phyloP scores from a whole-genome alignment of 1,284 basidiomycete genomes.

The Leccinum subrobustum region DNA sequence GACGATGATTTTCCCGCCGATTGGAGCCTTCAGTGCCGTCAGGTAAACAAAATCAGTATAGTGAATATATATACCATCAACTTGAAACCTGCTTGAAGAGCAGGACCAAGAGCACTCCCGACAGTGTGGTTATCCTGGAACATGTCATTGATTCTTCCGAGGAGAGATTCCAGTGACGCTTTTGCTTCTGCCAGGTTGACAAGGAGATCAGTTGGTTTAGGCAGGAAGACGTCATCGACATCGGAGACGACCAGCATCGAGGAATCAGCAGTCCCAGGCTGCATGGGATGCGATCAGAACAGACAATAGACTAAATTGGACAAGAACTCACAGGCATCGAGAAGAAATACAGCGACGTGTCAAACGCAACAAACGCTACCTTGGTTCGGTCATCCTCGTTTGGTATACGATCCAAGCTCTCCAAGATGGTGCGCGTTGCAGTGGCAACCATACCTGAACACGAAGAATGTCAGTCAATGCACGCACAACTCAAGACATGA shows the following conservation, averaged over 20 bases:
- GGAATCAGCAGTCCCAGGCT: constrained; percentile 83
- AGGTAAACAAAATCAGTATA: not conserved
- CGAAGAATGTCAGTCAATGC: constrained; percentile 2
- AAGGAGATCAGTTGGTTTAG: constrained; percentile 88
- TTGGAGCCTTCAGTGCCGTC: constrained; percentile 57
- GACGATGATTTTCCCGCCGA: constrained; percentile 96
- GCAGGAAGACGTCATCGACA: constrained; percentile 95
- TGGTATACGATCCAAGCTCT: constrained; percentile 93
- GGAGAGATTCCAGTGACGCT: constrained; percentile 78
- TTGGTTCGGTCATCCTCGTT: constrained; percentile 94
- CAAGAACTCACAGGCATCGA: constrained; percentile 66
- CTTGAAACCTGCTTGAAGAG: constrained; percentile 94
- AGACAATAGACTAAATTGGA: not conserved
- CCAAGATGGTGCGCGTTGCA: constrained; percentile 92
- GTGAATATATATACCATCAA: constrained; percentile 61
- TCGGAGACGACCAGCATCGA: constrained; percentile 98
- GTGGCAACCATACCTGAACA: constrained; percentile 92
- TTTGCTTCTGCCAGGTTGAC: constrained; percentile 79
- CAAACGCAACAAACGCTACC: constrained; percentile 91
- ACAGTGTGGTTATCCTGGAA: constrained; percentile 92
- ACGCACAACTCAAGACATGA: not conserved
- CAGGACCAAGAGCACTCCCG: constrained; percentile 95
- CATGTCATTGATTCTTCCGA: constrained; percentile 90
- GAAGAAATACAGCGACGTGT: constrained; percentile 96
- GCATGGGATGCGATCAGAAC: constrained; percentile 2